A percentile compares a stretch with the other conserved stretches of the same genome.
These are phyloP conservation scores for Colletotrichum sidae DNA, from an alignment of 2,329 filamentous ascomycete genomes.

Conservation along the genomic window DNA sequence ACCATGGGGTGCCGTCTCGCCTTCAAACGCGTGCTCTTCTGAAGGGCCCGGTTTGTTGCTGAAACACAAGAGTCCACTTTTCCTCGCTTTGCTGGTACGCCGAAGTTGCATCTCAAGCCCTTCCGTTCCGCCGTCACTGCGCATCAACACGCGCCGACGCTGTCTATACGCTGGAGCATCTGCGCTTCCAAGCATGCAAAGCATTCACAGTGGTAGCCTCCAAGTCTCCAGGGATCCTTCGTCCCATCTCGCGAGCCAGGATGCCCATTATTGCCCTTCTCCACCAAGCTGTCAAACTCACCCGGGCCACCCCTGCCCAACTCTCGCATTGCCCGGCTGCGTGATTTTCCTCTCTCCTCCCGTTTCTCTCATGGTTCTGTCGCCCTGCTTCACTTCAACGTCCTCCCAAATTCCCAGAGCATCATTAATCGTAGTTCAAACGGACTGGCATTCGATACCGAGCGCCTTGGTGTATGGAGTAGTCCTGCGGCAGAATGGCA, in stretches of 20 bases:
- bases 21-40: conserved; percentile 31
- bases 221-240: not conserved
- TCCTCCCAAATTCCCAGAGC: not conserved
- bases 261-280: conserved; percentile 1
- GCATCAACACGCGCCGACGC: too few relatives aligned
- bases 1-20: conserved; percentile 1
- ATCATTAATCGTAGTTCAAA: conserved; percentile 13
- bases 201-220: not conserved
- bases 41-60: conserved; percentile 29
- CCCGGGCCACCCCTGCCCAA: conserved; percentile 3
- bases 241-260: conserved; percentile 2
- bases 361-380: not conserved
- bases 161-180: not conserved
- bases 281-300: conserved; percentile 13
- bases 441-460: conserved; percentile 15
- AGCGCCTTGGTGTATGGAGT: not conserved
- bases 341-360: not conserved
- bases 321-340: not conserved
- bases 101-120: conserved; percentile 11
- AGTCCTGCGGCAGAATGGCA: conserved; percentile 31
- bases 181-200: not conserved
- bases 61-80: conserved; percentile 32
- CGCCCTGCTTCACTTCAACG: not conserved
- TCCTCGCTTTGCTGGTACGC: conserved; percentile 21
- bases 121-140: conserved; percentile 4